Conservation (phyloP, 495 filamentous ascomycete species). For the Penicillium robsamsonii region DNA sequence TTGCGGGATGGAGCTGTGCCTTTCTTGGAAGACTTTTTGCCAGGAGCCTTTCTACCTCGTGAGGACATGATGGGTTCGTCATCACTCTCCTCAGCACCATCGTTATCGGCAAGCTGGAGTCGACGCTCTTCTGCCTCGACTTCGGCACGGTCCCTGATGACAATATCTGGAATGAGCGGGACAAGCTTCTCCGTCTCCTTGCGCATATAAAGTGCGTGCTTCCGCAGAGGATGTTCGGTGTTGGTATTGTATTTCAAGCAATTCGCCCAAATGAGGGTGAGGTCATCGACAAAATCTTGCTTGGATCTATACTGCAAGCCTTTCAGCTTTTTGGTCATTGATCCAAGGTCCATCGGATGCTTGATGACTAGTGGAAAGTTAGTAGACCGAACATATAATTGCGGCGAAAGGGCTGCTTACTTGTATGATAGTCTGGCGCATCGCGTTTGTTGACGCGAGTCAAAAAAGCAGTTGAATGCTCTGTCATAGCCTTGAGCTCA, state of each 20-base stretch:
- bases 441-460: constrained; percentile 93
- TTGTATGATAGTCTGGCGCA: constrained; percentile 89
- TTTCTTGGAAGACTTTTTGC: constrained; percentile 71
- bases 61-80: constrained; percentile 99
- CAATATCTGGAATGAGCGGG: constrained; percentile 89
- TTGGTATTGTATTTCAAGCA: constrained; percentile 95
- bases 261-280: constrained; percentile 95
- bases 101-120: constrained; percentile 70
- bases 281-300: constrained; percentile 86
- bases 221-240: constrained; percentile 79
- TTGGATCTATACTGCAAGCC: constrained; percentile 85
- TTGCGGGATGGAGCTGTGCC: constrained; percentile 69
- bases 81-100: constrained; percentile 86
- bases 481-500: constrained; percentile 93
- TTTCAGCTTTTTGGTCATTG: constrained; percentile 98
- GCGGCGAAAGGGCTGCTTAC: constrained; percentile 48
- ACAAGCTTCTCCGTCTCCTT: constrained; percentile 96
- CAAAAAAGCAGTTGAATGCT: constrained; percentile 91
- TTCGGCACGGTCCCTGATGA: constrained; percentile 84
- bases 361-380: constrained; percentile 70
- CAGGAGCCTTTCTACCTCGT: constrained; percentile 84
- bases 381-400: constrained; percentile 11
- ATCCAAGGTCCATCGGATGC: constrained; percentile 95
- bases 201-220: constrained; percentile 92
- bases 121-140: constrained; percentile 94